phyloP scores from a whole-genome alignment of 805 yeast species.

The Wickerhamomyces xylosicus region DNA sequence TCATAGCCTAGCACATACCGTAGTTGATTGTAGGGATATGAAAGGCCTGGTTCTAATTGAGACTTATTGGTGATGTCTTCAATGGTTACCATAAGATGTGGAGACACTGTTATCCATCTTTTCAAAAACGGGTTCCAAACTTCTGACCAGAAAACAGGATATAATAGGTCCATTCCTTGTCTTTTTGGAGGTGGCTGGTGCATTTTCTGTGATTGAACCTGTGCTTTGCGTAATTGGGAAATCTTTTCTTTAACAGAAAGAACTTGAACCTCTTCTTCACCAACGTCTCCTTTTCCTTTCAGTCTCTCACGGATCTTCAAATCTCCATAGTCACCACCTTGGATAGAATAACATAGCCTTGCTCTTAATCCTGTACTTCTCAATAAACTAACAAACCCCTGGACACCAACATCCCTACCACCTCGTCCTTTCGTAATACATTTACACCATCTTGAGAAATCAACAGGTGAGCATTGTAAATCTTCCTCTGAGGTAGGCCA shows the following conservation, averaged over 20 bases:
- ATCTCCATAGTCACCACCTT: constrained; percentile 76
- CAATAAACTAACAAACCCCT: constrained; percentile 73
- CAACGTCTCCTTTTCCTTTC: background rate
- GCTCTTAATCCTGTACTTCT: constrained; percentile 64
- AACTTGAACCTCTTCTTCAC: background rate
- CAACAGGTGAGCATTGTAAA: constrained; percentile 10
- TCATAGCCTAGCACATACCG: constrained; percentile 76
- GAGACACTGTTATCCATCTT: constrained; percentile 83
- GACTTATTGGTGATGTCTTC: constrained; percentile 50
- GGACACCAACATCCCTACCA: constrained; percentile 70
- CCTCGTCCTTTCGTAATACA: constrained; percentile 45
- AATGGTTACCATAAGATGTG: constrained; percentile 51
- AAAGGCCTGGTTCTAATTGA: constrained; percentile 63
- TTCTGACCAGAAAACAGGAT: constrained; percentile 88
- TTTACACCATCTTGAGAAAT: constrained; percentile 31
- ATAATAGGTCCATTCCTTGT: constrained; percentile 22
- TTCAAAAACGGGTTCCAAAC: constrained; percentile 73
- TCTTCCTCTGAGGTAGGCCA: constrained; percentile 14
- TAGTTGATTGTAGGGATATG: constrained; percentile 46
- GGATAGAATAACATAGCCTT: constrained; percentile 72
- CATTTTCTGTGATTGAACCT: too few relatives aligned
- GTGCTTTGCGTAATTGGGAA: constrained; percentile 14
- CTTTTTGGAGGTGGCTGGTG: background rate
- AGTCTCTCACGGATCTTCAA: constrained; percentile 9
- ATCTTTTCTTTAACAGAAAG: constrained; percentile 10